Conservation (phyloP, 208 protist genomes). For the Crithidia expoeki region DNA sequence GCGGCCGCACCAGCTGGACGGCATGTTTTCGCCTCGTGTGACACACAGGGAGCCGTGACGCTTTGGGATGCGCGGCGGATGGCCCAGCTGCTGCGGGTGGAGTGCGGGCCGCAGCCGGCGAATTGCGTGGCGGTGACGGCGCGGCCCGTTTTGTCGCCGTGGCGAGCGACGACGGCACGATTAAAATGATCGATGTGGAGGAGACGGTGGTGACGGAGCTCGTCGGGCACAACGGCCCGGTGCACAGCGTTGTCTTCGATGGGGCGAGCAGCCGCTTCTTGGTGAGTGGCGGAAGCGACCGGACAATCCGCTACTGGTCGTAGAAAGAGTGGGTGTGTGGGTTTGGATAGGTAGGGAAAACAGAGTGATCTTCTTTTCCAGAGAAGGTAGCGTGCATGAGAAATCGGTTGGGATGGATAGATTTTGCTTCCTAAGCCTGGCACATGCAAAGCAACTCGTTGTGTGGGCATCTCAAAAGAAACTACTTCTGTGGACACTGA, state of each 20-base stretch:
- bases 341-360: no score
- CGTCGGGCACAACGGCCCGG: conserved; percentile 76
- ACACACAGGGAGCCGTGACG: conserved; percentile 94
- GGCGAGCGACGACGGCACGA: conserved; percentile 92
- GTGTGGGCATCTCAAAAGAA: no score
- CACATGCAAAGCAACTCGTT: no score
- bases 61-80: conserved; percentile 86
- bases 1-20: conserved; percentile 14
- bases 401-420: no score
- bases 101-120: conserved; percentile 76
- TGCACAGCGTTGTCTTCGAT: conserved; percentile 90
- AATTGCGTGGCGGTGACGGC: conserved; percentile 79
- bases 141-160: conserved; percentile 88
- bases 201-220: conserved; percentile 79
- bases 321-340: conserved; percentile 27
- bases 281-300: conserved; percentile 83
- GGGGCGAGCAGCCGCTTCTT: conserved; percentile 71
- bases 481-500: no score
- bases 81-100: conserved; percentile 54
- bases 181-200: conserved; percentile 94
- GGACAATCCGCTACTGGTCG: conserved; percentile 86
- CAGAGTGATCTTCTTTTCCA: no score
- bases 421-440: no score
- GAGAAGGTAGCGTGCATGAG: no score
- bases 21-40: conserved; percentile 65